Base-by-base conservation (phyloP, 1,284 basidiomycete species). In the Baeospora myosura region DNA sequence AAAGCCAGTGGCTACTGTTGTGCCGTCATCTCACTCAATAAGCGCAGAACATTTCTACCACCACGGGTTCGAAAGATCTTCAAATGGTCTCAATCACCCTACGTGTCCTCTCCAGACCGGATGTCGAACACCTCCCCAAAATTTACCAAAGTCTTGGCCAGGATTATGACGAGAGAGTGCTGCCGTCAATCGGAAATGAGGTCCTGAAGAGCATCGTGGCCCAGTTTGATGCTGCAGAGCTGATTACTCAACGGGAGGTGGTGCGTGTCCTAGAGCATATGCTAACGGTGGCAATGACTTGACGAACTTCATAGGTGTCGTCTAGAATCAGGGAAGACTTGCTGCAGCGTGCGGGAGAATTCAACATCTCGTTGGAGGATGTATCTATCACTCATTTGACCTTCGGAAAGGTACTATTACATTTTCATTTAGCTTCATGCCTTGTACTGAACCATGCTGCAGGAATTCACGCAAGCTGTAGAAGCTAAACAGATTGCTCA, bases 401-500 rank as follows among this genome's bases (percentile, higher is more conserved):
- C 5, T 88, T 88, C 55, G 84, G 84, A 56, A 85, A 88, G 63
- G 84, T 80, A 43, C 40, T 69, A 55, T 21, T 14, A 18, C 16
- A 23, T 21, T 26, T 18, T 14, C 33, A 45, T 42, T 3, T 31
- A n/a, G 16, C 22, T 35, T 30, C 8, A n/a, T 28, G 20, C 11
- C 22, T 24, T n/a, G 36, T 23, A 10, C 26, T 16, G 5, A 7
- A 11, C 24, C 32, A 8, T 38, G 41, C 38, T 46, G 3, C 49
- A 88, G 85, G 84, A 88, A 75, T 88, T 88, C 59, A 88, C 86
- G 5, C 81, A 86, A 81, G 96, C 96, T 25, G 96, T 98, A 12
- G 96, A 99, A 69, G 94, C 95, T 46, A 98, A 98, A 66, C 91
- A 95, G 63, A 93, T 95, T 59, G 92, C 91, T 18, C 92, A 94